phyloP scores from a whole-genome alignment of 345 rosid species.

The Eucalyptus brandiana region DNA sequence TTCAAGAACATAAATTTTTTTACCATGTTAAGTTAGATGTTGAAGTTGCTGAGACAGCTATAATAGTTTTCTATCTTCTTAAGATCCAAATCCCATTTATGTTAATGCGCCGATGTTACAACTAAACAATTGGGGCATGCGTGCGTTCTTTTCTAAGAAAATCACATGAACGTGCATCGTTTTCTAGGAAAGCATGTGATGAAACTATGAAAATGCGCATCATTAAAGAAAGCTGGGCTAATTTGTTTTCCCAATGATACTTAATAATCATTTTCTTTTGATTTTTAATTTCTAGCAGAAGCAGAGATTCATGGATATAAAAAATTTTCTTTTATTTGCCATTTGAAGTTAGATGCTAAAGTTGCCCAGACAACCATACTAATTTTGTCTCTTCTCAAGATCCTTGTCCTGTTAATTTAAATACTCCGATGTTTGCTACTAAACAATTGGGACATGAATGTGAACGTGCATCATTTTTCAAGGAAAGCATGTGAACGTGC shows the following conservation, averaged over 20 bases:
- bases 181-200: background rate
- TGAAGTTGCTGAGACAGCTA: background rate
- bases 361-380: too few species aligned
- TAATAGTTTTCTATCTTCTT: background rate
- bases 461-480: background rate
- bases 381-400: background rate
- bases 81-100: background rate
- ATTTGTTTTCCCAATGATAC: too few species aligned
- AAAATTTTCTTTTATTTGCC: background rate
- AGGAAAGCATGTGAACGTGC: too few species aligned
- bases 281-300: too few species aligned
- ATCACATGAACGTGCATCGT: too few species aligned
- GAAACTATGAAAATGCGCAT: background rate
- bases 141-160: too few species aligned
- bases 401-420: background rate
- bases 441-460: background rate
- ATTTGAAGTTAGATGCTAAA: background rate
- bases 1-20: too few species aligned
- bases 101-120: background rate
- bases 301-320: too few species aligned
- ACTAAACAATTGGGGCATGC: too few species aligned
- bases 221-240: background rate
- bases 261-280: too few species aligned
- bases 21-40: too few species aligned
- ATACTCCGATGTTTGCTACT: fast-evolving